phyloP scores from a whole-genome alignment of 257 asterid species.

The Solanum sparsipilum region DNA sequence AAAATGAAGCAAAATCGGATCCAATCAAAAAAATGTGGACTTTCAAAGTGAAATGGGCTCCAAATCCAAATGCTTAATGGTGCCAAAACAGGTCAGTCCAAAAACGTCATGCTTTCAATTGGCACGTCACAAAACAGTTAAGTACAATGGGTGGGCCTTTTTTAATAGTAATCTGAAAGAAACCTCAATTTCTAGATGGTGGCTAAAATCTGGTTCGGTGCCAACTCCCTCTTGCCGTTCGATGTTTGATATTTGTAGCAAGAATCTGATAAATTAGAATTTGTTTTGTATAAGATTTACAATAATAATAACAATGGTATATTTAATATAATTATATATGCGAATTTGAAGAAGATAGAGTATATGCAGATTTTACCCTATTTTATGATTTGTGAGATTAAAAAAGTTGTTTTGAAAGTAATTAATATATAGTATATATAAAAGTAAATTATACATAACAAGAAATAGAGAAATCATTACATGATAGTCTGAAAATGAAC shows the following conservation, averaged over 20 bases:
- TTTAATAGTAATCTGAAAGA: background rate
- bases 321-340: background rate
- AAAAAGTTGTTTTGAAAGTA: background rate
- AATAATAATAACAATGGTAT: background rate
- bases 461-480: background rate
- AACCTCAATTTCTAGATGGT: background rate
- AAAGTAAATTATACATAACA: background rate
- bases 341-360: fast-evolving
- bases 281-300: background rate
- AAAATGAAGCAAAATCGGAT: background rate
- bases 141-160: conserved; percentile 5
- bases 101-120: conserved; percentile 2
- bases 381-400: background rate
- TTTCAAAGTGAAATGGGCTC: background rate
- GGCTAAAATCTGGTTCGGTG: background rate
- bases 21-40: background rate
- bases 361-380: background rate
- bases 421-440: too few species aligned
- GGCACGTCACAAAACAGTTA: conserved; percentile 10
- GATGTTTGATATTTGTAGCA: fast-evolving
- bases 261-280: background rate
- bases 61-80: background rate
- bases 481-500: too few species aligned
- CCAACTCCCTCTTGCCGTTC: background rate
- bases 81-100: conserved; percentile 18